A percentile compares a stretch with the other conserved stretches of the same genome.
Conservation (phyloP, 371 early-diverging fungal species). For the Catenaria anguillulae region DNA sequence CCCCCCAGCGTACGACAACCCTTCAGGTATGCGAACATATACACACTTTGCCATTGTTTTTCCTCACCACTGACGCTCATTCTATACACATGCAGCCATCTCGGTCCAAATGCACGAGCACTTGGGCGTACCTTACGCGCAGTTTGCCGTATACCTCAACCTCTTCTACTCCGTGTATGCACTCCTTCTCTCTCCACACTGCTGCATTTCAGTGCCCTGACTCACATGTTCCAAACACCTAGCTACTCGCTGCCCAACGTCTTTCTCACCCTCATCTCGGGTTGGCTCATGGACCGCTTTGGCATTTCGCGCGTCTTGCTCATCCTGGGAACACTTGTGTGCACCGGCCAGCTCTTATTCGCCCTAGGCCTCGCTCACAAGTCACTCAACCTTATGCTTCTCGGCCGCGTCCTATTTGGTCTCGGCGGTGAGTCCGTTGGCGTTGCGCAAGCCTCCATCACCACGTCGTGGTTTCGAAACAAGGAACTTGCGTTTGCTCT, state of each 20-base stretch:
- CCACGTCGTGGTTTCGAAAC: constrained; percentile 27
- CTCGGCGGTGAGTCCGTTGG: constrained; percentile 46
- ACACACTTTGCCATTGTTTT: neutral
- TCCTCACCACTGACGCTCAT: neutral
- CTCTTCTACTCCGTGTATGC: constrained; percentile 5
- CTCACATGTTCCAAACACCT: too few relatives aligned
- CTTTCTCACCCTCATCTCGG: constrained; percentile 40
- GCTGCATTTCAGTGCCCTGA: too few relatives aligned
- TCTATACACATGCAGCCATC: constrained; percentile 14
- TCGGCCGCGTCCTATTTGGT: constrained; percentile 44
- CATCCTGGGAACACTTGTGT: constrained; percentile 29
- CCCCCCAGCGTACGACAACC: constrained; percentile 36
- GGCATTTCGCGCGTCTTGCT: constrained; percentile 23
- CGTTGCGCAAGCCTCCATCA: constrained; percentile 33
- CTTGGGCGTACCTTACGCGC: constrained; percentile 14
- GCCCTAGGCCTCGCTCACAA: constrained; percentile 25
- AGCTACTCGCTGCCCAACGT: constrained; percentile 49
- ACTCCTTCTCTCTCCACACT: too few relatives aligned
- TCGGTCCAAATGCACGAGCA: constrained; percentile 28
- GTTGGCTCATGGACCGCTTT: constrained; percentile 24
- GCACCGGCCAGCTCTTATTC: constrained; percentile 39
- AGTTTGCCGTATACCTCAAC: neutral
- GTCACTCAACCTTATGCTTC: constrained; percentile 25
- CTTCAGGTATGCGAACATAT: constrained; percentile 27
- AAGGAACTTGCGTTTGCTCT: constrained; percentile 44